phyloP scores from a whole-genome alignment of 345 rosid genomes.

The Eucalyptus pumila region DNA sequence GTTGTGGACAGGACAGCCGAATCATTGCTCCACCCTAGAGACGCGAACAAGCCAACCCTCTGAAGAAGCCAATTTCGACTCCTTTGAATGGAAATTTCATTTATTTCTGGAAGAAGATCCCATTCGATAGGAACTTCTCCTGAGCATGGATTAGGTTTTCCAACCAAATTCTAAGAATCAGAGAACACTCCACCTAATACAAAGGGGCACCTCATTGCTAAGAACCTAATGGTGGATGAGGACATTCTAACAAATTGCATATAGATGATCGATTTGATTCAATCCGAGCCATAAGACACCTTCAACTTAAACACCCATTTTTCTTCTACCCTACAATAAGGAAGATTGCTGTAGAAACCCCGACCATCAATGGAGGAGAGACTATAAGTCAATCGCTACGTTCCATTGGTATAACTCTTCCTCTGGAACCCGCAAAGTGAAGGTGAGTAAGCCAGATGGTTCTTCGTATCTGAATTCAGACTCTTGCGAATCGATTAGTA shows the following conservation, averaged over 20 bases:
- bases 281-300: neutral
- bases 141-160: neutral
- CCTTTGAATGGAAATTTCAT: neutral
- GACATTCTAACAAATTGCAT: neutral
- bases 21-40: neutral
- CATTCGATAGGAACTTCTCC: neutral
- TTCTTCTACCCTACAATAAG: neutral
- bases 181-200: neutral
- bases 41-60: neutral
- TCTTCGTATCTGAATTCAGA: constrained; percentile 21
- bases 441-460: constrained; percentile 21
- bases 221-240: neutral
- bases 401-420: constrained; percentile 45
- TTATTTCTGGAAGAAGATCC: neutral
- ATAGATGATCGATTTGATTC: neutral
- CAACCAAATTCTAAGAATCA: neutral
- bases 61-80: neutral
- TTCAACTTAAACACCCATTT: neutral
- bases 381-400: constrained; percentile 10
- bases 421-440: constrained; percentile 22
- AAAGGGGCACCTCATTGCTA: neutral
- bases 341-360: neutral
- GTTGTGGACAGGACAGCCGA: neutral
- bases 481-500: constrained; percentile 18
- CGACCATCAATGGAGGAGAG: neutral